phyloP scores from a whole-genome alignment of 2,329 filamentous ascomycete species.

The Colletotrichum caudatum region DNA sequence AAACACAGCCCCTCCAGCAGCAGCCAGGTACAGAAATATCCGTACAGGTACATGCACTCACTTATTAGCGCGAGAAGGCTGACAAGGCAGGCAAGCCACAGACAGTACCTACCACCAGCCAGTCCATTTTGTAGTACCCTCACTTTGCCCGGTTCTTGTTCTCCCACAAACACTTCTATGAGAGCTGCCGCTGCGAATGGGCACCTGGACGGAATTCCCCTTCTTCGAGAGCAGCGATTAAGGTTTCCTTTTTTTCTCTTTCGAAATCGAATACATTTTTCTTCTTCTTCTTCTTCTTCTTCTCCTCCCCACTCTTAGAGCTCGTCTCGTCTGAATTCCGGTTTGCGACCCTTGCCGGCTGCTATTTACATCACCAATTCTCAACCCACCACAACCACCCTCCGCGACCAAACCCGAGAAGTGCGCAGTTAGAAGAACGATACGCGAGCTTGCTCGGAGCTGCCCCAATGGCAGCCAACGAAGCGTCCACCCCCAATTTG shows the following conservation, averaged over 20 bases:
- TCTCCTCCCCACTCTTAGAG: not conserved
- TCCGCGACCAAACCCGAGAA: conserved; percentile 1
- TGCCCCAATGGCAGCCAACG: conserved; percentile 55
- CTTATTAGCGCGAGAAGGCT: conserved; percentile 39
- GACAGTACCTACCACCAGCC: conserved; percentile 11
- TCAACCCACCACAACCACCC: conserved; percentile 11
- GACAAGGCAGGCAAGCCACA: conserved; percentile 37
- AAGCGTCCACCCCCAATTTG: conserved; percentile 49
- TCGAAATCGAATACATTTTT: not conserved
- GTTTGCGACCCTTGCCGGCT: conserved; percentile 33
- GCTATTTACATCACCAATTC: conserved; percentile 19
- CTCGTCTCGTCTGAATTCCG: conserved; percentile 12
- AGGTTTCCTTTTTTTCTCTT: conserved; percentile 7
- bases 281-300: not conserved
- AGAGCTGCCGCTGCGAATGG: conserved; percentile 32
- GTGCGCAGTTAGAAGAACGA: conserved; percentile 8
- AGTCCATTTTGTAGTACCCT: conserved; percentile 29
- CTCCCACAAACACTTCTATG: conserved; percentile 26
- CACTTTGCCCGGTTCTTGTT: conserved; percentile 20
- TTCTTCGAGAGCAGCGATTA: conserved; percentile 22
- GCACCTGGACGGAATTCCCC: conserved; percentile 1
- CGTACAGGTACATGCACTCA: conserved; percentile 22
- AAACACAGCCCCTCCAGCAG: conserved; percentile 28
- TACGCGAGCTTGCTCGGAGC: conserved; percentile 7
- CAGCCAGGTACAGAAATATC: conserved; percentile 32